phyloP scores from a whole-genome alignment of 2,329 filamentous ascomycete genomes.

The Ophiocordyceps sinensis region DNA sequence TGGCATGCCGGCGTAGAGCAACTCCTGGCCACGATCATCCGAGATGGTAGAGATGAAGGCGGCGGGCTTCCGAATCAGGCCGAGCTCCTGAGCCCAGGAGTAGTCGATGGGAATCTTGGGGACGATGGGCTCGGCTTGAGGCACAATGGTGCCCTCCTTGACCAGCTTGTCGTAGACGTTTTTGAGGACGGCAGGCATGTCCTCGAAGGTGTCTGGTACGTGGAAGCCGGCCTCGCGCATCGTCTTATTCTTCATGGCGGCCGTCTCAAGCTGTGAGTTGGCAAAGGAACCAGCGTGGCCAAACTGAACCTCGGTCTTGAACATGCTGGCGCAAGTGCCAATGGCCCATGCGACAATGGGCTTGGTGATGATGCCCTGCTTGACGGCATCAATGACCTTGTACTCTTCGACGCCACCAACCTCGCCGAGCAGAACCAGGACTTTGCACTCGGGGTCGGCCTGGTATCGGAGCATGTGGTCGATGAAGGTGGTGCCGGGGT shows the following conservation, averaged over 20 bases:
- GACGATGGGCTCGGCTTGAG: conserved; percentile 75
- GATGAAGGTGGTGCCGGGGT: conserved; percentile 97
- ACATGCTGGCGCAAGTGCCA: conserved; percentile 97
- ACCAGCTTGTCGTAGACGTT: conserved; percentile 81
- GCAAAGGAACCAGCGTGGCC: conserved; percentile 96
- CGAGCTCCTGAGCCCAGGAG: conserved; percentile 98
- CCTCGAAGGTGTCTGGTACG: conserved; percentile 94
- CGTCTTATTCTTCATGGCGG: conserved; percentile 87
- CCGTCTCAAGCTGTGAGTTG: conserved; percentile 98
- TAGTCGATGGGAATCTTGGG: conserved; percentile 99
- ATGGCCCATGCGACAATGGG: conserved; percentile 99
- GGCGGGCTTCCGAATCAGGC: conserved; percentile 97
- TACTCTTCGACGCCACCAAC: conserved; percentile 99
- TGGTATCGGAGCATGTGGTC: conserved; percentile 96
- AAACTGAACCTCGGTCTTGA: conserved; percentile 99
- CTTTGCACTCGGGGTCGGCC: conserved; percentile 94
- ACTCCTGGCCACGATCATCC: conserved; percentile 98
- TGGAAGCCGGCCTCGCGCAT: conserved; percentile 92
- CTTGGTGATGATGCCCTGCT: conserved; percentile 90
- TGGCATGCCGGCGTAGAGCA: conserved; percentile 97
- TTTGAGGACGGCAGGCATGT: conserved; percentile 65
- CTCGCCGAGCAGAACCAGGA: conserved; percentile 88
- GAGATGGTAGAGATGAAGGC: conserved; percentile 99
- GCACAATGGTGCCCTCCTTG: conserved; percentile 69
- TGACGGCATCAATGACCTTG: conserved; percentile 96